A percentile compares a stretch with the other conserved stretches of the same genome.
Conservation (phyloP, 495 filamentous ascomycete genomes). For the Penicillium maclennaniae region DNA sequence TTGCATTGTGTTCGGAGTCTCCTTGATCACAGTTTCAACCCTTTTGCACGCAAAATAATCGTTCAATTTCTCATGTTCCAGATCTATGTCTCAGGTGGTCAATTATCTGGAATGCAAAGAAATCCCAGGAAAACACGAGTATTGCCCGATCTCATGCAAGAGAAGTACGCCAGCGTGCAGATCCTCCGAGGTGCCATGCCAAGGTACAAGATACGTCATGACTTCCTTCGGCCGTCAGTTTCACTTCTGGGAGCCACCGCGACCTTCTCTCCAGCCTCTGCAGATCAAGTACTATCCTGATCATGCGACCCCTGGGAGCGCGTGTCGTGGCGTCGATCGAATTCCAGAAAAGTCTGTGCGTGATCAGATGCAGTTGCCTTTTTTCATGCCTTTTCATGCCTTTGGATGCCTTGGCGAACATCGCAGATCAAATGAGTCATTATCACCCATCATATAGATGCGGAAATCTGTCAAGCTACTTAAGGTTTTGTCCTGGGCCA, state of each 20-base stretch:
- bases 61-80: not conserved
- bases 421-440: not conserved
- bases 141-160: not conserved
- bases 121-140: no score
- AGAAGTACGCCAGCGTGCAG: not conserved
- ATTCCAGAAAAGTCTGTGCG: constrained; percentile 2
- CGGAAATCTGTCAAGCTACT: not conserved
- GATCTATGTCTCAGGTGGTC: not conserved
- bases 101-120: constrained; percentile 7
- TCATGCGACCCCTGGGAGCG: not conserved
- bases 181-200: constrained; percentile 8
- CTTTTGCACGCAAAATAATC: not conserved
- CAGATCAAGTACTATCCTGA: not conserved
- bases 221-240: not conserved
- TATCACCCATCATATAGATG: not conserved
- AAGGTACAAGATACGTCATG: constrained; percentile 18
- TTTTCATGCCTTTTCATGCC: no score
- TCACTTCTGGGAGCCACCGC: not conserved
- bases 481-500: not conserved
- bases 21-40: not conserved
- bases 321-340: constrained; percentile 1
- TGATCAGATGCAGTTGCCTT: no score
- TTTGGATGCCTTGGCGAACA: not conserved
- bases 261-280: not conserved
- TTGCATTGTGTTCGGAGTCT: not conserved